A percentile compares a stretch with the other conserved stretches of the same genome.
phyloP scores from a whole-genome alignment of 108 stramenopile genomes.

The Fragilaria crotonensis region DNA sequence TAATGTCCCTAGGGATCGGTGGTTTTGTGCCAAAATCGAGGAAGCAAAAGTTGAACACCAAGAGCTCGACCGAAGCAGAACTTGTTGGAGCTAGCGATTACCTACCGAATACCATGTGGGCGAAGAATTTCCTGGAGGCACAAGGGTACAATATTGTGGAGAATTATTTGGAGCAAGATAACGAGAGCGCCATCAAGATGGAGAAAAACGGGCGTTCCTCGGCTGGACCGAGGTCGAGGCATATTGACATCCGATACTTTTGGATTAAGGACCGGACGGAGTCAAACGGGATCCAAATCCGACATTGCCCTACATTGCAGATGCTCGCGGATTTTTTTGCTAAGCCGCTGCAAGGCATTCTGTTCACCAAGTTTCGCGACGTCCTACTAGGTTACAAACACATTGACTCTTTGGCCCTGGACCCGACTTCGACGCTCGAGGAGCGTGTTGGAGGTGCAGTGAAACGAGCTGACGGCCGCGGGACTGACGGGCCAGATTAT shows the following conservation, averaged over 20 bases:
- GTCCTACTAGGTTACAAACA: too few relatives aligned
- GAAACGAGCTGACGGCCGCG: too few relatives aligned
- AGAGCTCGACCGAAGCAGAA: slow-evolving; percentile 21
- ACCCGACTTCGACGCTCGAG: too few relatives aligned
- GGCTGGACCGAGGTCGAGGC: slow-evolving; percentile 7
- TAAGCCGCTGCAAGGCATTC: slow-evolving; percentile 16
- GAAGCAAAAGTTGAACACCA: slow-evolving; percentile 29
- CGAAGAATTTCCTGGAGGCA: slow-evolving; percentile 9
- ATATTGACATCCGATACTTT: slow-evolving; percentile 17
- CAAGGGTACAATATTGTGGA: slow-evolving; percentile 13
- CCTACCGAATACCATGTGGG: slow-evolving; percentile 13
- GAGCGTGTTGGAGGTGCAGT: too few relatives aligned
- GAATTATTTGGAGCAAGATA: slow-evolving; percentile 16
- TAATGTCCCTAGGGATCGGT: slow-evolving; percentile 17
- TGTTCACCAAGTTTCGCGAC: slow-evolving; percentile 1
- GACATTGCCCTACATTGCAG: slow-evolving; percentile 12
- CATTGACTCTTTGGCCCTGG: too few relatives aligned
- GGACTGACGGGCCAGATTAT: too few relatives aligned
- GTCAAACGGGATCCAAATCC: not conserved
- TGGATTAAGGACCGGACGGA: slow-evolving; percentile 7
- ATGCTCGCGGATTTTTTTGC: slow-evolving; percentile 29
- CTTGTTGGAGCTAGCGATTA: slow-evolving; percentile 5
- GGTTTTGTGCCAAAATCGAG: slow-evolving; percentile 4
- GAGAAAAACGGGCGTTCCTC: slow-evolving; percentile 7
- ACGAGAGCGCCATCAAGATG: slow-evolving; percentile 15